Evolutionary conservation across 2,329 filamentous ascomycete species (phyloP).

Genomic region (Phialophora expanda): DNA sequence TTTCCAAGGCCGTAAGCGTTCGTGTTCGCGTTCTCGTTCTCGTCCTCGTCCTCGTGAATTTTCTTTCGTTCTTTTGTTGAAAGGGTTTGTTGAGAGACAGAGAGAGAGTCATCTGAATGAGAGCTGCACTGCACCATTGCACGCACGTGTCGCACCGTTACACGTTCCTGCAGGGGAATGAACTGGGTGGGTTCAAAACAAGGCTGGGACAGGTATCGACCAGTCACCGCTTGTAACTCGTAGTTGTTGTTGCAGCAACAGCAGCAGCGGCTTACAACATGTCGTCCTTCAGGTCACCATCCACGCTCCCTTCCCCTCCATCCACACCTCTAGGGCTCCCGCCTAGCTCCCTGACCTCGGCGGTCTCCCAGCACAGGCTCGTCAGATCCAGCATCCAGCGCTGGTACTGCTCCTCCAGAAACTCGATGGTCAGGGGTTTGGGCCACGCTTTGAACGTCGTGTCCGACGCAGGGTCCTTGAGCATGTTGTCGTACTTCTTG

Average conservation of each 20-base stretch:
- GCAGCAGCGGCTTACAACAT: constrained; percentile 22
- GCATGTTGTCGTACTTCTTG: constrained; percentile 37
- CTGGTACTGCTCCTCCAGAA: constrained; percentile 38
- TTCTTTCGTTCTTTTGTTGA: neutral
- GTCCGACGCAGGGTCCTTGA: constrained; percentile 35
- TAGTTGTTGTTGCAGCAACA: neutral
- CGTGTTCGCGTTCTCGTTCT: neutral
- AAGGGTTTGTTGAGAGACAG: neutral
- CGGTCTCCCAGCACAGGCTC: constrained; percentile 38
- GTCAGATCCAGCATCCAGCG: constrained; percentile 37
- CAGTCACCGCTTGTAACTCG: neutral
- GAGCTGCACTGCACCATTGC: neutral
- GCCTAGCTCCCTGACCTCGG: constrained; percentile 37
- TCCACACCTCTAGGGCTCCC: constrained; percentile 19
- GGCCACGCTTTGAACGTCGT: constrained; percentile 37
- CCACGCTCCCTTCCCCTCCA: constrained; percentile 21
- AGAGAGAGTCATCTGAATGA: neutral
- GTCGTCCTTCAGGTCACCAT: constrained; percentile 31
- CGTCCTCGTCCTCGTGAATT: neutral
- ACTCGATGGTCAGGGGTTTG: constrained; percentile 40
- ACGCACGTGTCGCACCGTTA: neutral
- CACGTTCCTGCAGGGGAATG: neutral
- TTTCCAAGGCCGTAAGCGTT: neutral
- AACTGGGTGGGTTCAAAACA: constrained; percentile 15
- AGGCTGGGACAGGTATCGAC: neutral